Evolutionary conservation across 2,329 filamentous ascomycete species (phyloP).

Genomic region (Penicillium italicum): DNA sequence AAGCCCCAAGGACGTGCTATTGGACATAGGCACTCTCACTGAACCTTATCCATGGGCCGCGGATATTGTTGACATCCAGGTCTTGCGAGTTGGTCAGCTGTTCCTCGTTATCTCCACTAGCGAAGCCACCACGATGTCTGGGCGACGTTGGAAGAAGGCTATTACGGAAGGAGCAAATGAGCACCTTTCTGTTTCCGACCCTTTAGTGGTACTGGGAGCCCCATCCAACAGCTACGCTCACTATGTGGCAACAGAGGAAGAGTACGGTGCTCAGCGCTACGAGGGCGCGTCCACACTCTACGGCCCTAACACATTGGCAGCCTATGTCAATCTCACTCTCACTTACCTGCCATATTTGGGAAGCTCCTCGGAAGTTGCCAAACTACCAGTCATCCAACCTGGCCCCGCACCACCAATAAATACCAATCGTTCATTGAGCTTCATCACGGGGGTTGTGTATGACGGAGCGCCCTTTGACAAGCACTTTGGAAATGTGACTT

Average conservation of each 20-base stretch:
- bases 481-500: slow-evolving; percentile 65
- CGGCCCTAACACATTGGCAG: slow-evolving; percentile 75
- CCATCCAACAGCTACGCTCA: slow-evolving; percentile 89
- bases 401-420: slow-evolving; percentile 75
- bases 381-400: slow-evolving; percentile 41
- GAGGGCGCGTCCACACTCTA: slow-evolving; percentile 93
- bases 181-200: slow-evolving; percentile 49
- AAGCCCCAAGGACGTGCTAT: slow-evolving; percentile 73
- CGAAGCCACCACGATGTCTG: slow-evolving; percentile 90
- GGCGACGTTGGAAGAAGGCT: slow-evolving; percentile 76
- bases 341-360: slow-evolving; percentile 65
- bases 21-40: slow-evolving; percentile 80
- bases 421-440: slow-evolving; percentile 67
- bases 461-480: slow-evolving; percentile 66
- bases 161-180: slow-evolving; percentile 56
- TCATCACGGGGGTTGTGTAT: slow-evolving; percentile 74
- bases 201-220: slow-evolving; percentile 78
- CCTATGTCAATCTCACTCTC: slow-evolving; percentile 84
- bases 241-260: slow-evolving; percentile 74
- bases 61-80: slow-evolving; percentile 86
- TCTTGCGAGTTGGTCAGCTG: slow-evolving; percentile 77
- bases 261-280: slow-evolving; percentile 82
- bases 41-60: slow-evolving; percentile 82
- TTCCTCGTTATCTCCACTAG: slow-evolving; percentile 80
- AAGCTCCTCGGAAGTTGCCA: slow-evolving; percentile 41